Percentiles rank a stretch among this genome's conserved stretches.
phyloP scores from a whole-genome alignment of 2,329 filamentous ascomycete species.

The Aspergillus aculeatus region DNA sequence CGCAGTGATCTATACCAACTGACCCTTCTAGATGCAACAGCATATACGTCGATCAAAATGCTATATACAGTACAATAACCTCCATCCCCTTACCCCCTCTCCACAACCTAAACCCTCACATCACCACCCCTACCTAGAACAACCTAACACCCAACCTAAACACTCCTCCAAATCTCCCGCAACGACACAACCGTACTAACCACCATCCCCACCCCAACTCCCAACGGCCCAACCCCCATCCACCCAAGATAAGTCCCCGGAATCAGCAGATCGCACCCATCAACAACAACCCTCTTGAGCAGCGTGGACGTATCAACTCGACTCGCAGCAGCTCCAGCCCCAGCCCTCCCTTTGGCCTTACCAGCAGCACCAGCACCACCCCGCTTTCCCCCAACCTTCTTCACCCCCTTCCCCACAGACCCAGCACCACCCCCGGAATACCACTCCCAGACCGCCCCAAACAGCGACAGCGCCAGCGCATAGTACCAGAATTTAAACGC shows the following conservation, averaged over 20 bases:
- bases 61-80: too few species aligned
- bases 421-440: slow-evolving; percentile 12
- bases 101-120: too few species aligned
- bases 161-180: slow-evolving; percentile 57
- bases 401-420: slow-evolving; percentile 20
- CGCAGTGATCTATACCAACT: too few species aligned
- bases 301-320: slow-evolving; percentile 26
- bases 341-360: background rate
- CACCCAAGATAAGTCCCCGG: slow-evolving; percentile 63
- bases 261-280: slow-evolving; percentile 62
- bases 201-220: slow-evolving; percentile 60
- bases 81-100: too few species aligned
- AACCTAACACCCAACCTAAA: background rate
- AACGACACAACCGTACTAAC: slow-evolving; percentile 62
- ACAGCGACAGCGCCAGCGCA: slow-evolving; percentile 54
- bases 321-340: background rate
- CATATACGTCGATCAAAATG: too few species aligned
- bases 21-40: too few species aligned
- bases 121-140: background rate
- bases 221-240: slow-evolving; percentile 52
- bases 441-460: slow-evolving; percentile 29
- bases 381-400: slow-evolving; percentile 20
- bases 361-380: background rate
- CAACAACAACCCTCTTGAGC: slow-evolving; percentile 53
- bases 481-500: slow-evolving; percentile 71